A percentile compares a stretch with the other conserved stretches of the same genome.
These are phyloP conservation scores for Nigrospora oryzae DNA, from an alignment of 2,329 filamentous ascomycete species.

Conservation along the genomic window DNA sequence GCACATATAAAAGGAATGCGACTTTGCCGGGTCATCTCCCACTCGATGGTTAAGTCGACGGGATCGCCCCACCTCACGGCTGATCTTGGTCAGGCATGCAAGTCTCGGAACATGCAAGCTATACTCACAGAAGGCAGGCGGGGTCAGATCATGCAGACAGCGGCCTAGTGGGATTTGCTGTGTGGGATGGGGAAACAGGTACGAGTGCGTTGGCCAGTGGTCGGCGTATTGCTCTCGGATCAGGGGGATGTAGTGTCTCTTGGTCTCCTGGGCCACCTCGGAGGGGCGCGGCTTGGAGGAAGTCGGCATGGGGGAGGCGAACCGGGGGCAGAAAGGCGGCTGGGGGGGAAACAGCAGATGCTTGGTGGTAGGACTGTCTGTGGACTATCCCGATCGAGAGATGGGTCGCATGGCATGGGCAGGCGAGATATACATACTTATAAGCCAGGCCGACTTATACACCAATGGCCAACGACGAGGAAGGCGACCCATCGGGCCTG, in stretches of 20 bases:
- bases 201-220: slow-evolving; percentile 49
- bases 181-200: slow-evolving; percentile 44
- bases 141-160: slow-evolving; percentile 26
- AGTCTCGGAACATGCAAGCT: slow-evolving; percentile 7
- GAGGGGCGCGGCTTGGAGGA: slow-evolving; percentile 53
- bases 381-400: background rate
- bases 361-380: background rate
- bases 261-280: slow-evolving; percentile 67
- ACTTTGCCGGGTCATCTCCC: slow-evolving; percentile 34
- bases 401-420: background rate
- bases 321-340: background rate
- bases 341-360: background rate
- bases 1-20: slow-evolving; percentile 61
- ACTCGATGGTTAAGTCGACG: slow-evolving; percentile 51
- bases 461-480: background rate
- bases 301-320: slow-evolving; percentile 12
- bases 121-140: slow-evolving; percentile 35
- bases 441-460: background rate
- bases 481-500: background rate
- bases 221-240: slow-evolving; percentile 48
- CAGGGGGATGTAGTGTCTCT: slow-evolving; percentile 58
- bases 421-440: slow-evolving; percentile 2
- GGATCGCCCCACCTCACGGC: slow-evolving; percentile 49
- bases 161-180: slow-evolving; percentile 30
- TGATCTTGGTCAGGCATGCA: slow-evolving; percentile 9